Conservation (phyloP, 345 rosid species). For the Euphorbia pulcherrima region DNA sequence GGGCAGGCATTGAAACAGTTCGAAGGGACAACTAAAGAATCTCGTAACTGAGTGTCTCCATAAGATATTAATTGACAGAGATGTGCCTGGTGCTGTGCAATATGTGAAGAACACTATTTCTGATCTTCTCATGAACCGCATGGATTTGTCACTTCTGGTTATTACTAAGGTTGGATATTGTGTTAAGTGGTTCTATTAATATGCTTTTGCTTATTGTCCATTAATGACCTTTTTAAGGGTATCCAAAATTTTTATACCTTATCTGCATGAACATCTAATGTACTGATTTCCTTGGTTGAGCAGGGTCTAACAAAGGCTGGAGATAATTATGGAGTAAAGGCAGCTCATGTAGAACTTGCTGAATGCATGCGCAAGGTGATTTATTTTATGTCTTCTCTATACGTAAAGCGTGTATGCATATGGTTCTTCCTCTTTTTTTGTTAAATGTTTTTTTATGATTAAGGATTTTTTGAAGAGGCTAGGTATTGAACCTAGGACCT, state of each 20-base stretch:
- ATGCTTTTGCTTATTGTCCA: slow-evolving; percentile 19
- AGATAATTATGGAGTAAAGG: slow-evolving; percentile 89
- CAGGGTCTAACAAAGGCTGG: slow-evolving; percentile 96
- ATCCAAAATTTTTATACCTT: not conserved
- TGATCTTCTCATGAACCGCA: slow-evolving; percentile 96
- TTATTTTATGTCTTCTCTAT: not conserved
- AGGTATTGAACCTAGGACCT: no score
- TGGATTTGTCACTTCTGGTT: slow-evolving; percentile 94
- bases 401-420: not conserved
- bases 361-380: slow-evolving; percentile 96
- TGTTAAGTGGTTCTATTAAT: slow-evolving; percentile 18
- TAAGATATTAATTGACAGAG: slow-evolving; percentile 80
- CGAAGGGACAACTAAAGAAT: slow-evolving; percentile 95
- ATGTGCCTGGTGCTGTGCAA: slow-evolving; percentile 81
- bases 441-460: no score
- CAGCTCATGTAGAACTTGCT: slow-evolving; percentile 95
- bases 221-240: not conserved
- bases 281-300: slow-evolving; percentile 20
- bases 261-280: slow-evolving; percentile 1
- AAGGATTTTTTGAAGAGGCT: no score
- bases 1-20: slow-evolving; percentile 92
- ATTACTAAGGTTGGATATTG: slow-evolving; percentile 72
- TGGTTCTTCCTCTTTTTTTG: not conserved
- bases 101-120: slow-evolving; percentile 84
- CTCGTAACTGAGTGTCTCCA: slow-evolving; percentile 88